Base-by-base conservation (phyloP, 192 early-diverging fungal species). In the Haplosporangium gracile region DNA sequence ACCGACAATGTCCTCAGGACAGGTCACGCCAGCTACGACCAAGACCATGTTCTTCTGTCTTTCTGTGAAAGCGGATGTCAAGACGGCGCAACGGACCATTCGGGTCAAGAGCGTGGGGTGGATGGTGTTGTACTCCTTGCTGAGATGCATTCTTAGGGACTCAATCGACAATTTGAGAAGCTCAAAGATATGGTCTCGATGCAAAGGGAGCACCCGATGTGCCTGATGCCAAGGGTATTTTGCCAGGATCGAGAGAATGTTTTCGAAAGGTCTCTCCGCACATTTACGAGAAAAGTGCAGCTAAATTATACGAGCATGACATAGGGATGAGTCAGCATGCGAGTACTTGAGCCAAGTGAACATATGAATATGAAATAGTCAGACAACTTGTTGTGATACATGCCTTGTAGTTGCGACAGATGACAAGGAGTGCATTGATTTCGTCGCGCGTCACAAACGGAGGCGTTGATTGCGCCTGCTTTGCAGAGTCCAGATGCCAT, bases 161-260 rank as follows among this genome's bases (percentile, higher is more conserved):
- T 95, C 94, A 55, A 94, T 80, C n/a, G 93, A 88, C n/a, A 94
- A 72, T 74, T 80, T 78, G 15, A 80, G 69, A 13, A 81, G 73
- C 55, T 81, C 77, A 70, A 92, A 96, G 47, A 96, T 89, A 77
- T 95, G 94, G 77, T 96, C 95, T 18, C 95, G 88, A 74, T 96
- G 96, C 18, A 94, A 74, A 3, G 91, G 93, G 0, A 90, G 80
- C 34, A 96, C 89, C 10, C 89, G 74, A 57, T 94, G 76, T 0
- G 92, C 83, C 65, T 92, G 88, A 72, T 96, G 92, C 95, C 95
- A 96, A 18, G 96, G 95, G 38, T 95, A 91, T 77, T 96, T 96
- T 43, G 85, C 76, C 38, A 96, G 29, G 45, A 95, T 91, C 1
- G 93, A 93, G 36, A 94, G 91, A n/a, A 96, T 93, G 75, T 93